A percentile compares a stretch with the other conserved stretches of the same genome.
These are phyloP conservation scores for Agaricus subrufescens DNA, from an alignment of 768 basidiomycete genomes.

Conservation along the genomic window DNA sequence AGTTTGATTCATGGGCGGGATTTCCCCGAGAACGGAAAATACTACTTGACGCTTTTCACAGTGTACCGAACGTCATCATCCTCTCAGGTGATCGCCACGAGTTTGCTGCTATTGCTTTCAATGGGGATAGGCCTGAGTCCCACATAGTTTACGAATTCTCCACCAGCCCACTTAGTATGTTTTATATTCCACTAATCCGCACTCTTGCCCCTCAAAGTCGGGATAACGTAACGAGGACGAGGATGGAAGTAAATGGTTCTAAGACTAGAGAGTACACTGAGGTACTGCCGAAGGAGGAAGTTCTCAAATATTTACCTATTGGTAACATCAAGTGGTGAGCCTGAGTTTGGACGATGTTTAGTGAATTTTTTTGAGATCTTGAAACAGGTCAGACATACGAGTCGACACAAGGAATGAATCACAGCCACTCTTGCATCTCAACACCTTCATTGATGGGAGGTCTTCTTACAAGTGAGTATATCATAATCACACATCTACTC, in stretches of 20 bases:
- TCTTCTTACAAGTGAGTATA: conserved; percentile 44
- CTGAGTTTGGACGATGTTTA: not conserved
- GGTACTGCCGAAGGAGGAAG: conserved; percentile 48
- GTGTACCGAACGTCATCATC: conserved; percentile 66
- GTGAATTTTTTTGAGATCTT: not conserved
- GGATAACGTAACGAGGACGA: conserved; percentile 31
- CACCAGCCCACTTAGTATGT: conserved; percentile 68
- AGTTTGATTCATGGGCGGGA: conserved; percentile 66
- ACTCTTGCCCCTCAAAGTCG: conserved; percentile 46
- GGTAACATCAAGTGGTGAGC: conserved; percentile 67
- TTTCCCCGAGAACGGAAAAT: conserved; percentile 55
- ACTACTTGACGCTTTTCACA: conserved; percentile 52
- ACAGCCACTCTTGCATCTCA: conserved; percentile 49
- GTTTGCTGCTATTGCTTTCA: conserved; percentile 69
- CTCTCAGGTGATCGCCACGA: conserved; percentile 77
- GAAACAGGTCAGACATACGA: conserved; percentile 58
- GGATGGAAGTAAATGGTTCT: conserved; percentile 20
- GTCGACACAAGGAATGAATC: conserved; percentile 55
- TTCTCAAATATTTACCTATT: conserved; percentile 53
- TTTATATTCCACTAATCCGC: conserved; percentile 56
- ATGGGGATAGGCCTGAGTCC: conserved; percentile 24
- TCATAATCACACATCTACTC: not conserved
- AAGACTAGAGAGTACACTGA: conserved; percentile 21
- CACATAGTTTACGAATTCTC: conserved; percentile 59
- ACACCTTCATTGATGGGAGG: conserved; percentile 58